These are phyloP conservation scores for Pulveroboletus sp. DNA, from an alignment of 1,284 basidiomycete species.

Conservation along the genomic window DNA sequence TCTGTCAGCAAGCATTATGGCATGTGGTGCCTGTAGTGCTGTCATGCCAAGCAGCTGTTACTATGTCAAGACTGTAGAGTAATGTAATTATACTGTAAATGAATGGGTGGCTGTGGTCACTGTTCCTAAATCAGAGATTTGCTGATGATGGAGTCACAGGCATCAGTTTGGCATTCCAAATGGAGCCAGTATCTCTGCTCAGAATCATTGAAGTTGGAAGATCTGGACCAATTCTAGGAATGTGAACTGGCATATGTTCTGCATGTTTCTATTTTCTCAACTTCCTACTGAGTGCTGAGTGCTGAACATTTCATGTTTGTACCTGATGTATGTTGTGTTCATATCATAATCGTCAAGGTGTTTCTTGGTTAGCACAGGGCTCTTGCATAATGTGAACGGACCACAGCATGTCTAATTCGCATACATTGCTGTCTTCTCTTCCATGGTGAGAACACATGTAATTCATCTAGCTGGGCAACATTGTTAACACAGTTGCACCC, in stretches of 20 bases:
- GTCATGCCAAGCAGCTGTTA: too few relatives aligned
- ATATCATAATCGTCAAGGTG: not conserved
- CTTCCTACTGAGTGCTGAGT: not conserved
- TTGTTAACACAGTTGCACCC: not conserved
- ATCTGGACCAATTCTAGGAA: not conserved
- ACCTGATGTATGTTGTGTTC: not conserved
- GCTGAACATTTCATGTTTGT: not conserved
- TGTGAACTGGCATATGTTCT: too few relatives aligned
- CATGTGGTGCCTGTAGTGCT: too few relatives aligned
- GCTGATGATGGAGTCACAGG: too few relatives aligned
- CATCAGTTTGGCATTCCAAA: conserved; percentile 7
- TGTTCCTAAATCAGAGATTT: too few relatives aligned
- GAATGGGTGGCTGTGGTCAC: too few relatives aligned
- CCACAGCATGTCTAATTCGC: not conserved
- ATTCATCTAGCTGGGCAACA: not conserved
- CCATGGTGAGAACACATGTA: not conserved
- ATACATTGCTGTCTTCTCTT: not conserved
- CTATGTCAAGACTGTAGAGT: too few relatives aligned
- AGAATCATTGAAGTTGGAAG: conserved; percentile 22
- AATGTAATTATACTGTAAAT: too few relatives aligned
- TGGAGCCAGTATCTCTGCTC: not conserved
- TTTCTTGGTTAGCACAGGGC: too few relatives aligned
- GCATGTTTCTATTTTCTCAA: not conserved
- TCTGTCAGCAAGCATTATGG: too few relatives aligned
- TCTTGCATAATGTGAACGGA: not conserved